These are phyloP conservation scores for Thelonectria olida DNA, from an alignment of 2,329 filamentous ascomycete species.

Conservation along the genomic window DNA sequence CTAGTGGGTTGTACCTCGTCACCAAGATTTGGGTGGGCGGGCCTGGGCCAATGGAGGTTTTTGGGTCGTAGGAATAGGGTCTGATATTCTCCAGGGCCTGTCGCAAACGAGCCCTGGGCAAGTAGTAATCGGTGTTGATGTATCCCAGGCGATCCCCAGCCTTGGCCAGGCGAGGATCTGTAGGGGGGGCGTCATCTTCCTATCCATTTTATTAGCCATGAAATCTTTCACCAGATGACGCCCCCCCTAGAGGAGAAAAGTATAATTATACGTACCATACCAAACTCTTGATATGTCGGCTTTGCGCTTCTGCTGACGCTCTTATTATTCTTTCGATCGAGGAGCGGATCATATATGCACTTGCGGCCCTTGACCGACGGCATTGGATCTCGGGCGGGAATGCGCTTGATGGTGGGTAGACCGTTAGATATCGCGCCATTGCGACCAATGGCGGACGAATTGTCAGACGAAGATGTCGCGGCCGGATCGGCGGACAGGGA, in stretches of 20 bases:
- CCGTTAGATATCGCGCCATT: constrained; percentile 48
- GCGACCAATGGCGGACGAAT: constrained; percentile 40
- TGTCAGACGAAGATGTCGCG: constrained; percentile 39
- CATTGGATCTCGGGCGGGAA: constrained; percentile 65
- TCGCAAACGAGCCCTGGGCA: constrained; percentile 75
- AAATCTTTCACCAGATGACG: constrained; percentile 65
- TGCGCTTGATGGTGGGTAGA: constrained; percentile 50
- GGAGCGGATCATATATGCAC: constrained; percentile 69
- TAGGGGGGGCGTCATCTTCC: constrained; percentile 81
- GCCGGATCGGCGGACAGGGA: constrained; percentile 55
- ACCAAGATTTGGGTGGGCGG: constrained; percentile 92
- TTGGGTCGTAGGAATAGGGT: constrained; percentile 82
- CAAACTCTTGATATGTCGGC: constrained; percentile 70
- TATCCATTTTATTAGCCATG: constrained; percentile 71
- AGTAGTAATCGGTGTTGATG: constrained; percentile 75
- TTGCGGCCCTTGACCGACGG: constrained; percentile 64
- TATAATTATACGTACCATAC: constrained; percentile 69
- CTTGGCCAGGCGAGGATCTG: constrained; percentile 83
- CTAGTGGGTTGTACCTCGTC: constrained; percentile 93
- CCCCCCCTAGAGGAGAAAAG: constrained; percentile 60
- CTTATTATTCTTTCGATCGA: constrained; percentile 60
- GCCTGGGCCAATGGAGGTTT: constrained; percentile 86
- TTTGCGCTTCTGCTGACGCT: constrained; percentile 65
- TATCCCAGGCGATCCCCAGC: constrained; percentile 69
- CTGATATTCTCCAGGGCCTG: constrained; percentile 81